Base-by-base conservation (phyloP, 106 monocot genomes). In the Acorus calamus region DNA sequence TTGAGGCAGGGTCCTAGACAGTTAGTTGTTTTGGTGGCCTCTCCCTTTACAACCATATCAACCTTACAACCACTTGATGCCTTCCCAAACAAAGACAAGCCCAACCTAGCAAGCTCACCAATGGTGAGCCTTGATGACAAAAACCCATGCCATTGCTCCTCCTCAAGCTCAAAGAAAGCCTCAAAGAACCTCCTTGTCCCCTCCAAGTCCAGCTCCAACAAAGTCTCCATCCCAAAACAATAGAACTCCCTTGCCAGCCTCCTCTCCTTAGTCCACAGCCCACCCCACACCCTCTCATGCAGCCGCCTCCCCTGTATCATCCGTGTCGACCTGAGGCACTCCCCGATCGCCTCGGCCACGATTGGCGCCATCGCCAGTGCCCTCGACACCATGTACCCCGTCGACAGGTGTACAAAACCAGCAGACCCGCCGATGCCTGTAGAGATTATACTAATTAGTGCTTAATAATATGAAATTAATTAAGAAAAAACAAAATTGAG, bases 211-310 rank as follows among this genome's bases (percentile, higher is more conserved):
- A 77, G 55, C 71, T 45, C 48, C 66, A 77, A 14, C 66, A 77
- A 12, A 0, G 71, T 67, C 66, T 77, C 77, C 77, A 77, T 77
- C 28, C 77, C 77, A 51, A 77, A 71, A 9, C 66, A 42, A 46
- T 77, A 77, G 51, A 54, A 77, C 56, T 77, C 77, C 14, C 77
- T 71, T 50, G 57, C 71, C 42, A 2, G 11, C 71, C 55, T 54
- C 66, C 66, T 71, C 55, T 66, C 71, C 49, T 8, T 44, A 10
- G 71, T 60, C 77, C 77, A 77, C 4, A 77, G 47, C 4, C 53
- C 11, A 53, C 13, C 49, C 77, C 77, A 77, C 48, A 77, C 6
- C 54, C 66, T 50, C 12, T 28, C 3, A 9, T 70, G 41, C 58
- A 76, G 5, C 45, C 7, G 52, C 53, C 50, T 64, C 46, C 76